Evolutionary conservation across 345 rosid species (phyloP).

Genomic region (Lepidium africanum): DNA sequence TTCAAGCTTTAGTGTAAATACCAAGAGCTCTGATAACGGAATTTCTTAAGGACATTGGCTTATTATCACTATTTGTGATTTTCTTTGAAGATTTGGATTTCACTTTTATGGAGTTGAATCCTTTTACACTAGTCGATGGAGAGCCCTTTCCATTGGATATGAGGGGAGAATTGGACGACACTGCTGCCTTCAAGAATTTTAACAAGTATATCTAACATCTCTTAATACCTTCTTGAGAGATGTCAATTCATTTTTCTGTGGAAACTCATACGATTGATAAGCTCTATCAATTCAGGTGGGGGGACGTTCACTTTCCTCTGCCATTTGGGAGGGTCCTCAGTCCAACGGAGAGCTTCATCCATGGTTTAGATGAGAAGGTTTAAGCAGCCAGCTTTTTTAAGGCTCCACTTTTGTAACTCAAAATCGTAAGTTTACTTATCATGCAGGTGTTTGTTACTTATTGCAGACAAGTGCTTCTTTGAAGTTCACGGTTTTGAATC

Average conservation of each 20-base stretch:
- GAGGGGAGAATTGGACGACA: conserved; percentile 97
- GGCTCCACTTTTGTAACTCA: neutral
- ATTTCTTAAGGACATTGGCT: neutral
- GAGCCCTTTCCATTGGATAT: conserved; percentile 94
- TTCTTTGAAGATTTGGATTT: conserved; percentile 69
- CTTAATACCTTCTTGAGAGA: neutral
- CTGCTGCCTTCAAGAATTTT: conserved; percentile 95
- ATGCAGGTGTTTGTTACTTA: neutral
- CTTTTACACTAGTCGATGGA: conserved; percentile 78
- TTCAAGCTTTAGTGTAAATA: neutral
- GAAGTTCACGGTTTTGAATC: conserved; percentile 90
- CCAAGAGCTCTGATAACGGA: neutral
- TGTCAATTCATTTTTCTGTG: neutral
- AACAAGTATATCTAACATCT: conserved; percentile 46
- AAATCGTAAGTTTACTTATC: neutral
- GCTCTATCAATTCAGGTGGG: conserved; percentile 57
- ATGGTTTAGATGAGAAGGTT: conserved; percentile 93
- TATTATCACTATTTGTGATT: neutral
- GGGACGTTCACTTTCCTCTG: conserved; percentile 70
- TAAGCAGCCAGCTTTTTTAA: neutral
- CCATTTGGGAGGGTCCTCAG: conserved; percentile 96
- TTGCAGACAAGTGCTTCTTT: conserved; percentile 92
- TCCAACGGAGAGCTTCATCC: conserved; percentile 71
- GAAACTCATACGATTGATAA: neutral
- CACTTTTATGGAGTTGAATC: conserved; percentile 91